Conservation (phyloP, 495 filamentous ascomycete genomes). For the Hypoxylon crocopeplum region DNA sequence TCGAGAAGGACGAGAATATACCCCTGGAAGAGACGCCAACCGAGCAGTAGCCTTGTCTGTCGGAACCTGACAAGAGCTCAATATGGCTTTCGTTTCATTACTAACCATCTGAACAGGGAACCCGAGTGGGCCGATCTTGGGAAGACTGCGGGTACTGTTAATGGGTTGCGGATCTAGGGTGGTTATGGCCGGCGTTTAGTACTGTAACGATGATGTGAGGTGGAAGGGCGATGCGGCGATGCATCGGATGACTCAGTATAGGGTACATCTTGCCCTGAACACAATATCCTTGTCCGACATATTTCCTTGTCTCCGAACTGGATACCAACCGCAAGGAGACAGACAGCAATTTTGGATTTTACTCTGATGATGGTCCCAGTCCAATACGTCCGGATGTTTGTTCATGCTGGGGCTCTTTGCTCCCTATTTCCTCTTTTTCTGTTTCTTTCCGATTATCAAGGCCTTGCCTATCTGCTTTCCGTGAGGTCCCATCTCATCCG, state of each 20-base stretch:
- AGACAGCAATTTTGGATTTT: slow-evolving; percentile 18
- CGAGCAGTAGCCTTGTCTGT: neutral
- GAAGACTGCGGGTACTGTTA: neutral
- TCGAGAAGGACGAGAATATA: slow-evolving; percentile 54
- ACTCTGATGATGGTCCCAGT: neutral
- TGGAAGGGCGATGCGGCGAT: neutral
- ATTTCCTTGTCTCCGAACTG: slow-evolving; percentile 6
- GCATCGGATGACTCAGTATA: neutral
- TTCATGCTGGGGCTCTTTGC: neutral
- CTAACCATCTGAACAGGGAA: slow-evolving; percentile 8
- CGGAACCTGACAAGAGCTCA: neutral
- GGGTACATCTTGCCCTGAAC: neutral
- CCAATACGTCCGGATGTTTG: neutral
- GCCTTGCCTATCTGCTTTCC: neutral
- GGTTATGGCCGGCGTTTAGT: slow-evolving; percentile 24
- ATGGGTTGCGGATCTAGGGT: neutral
- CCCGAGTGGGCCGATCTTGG: neutral
- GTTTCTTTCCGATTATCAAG: neutral
- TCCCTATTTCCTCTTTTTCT: neutral
- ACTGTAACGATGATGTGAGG: slow-evolving; percentile 1
- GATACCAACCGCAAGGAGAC: slow-evolving; percentile 13
- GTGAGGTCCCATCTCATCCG: neutral
- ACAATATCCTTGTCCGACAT: neutral
- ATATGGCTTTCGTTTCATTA: neutral
- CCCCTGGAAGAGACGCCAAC: slow-evolving; percentile 42